Conservation (phyloP, 2,329 filamentous ascomycete species). For the Byssoonygena ceratinophila region DNA sequence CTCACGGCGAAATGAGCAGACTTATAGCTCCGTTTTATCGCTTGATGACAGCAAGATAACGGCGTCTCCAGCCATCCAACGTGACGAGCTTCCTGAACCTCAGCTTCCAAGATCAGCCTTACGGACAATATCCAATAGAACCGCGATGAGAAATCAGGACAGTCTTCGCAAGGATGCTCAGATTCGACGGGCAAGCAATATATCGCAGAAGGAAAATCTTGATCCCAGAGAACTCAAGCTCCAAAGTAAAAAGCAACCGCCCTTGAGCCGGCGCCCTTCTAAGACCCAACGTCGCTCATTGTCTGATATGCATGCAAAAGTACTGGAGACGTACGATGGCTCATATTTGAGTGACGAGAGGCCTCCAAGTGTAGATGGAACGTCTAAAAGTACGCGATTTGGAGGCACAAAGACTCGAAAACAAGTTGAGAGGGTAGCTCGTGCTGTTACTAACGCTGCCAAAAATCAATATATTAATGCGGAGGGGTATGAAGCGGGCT, state of each 20-base stretch:
- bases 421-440: slow-evolving; percentile 28
- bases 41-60: slow-evolving; percentile 38
- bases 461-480: slow-evolving; percentile 20
- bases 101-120: slow-evolving; percentile 29
- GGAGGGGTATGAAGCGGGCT: neutral
- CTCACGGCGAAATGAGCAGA: slow-evolving; percentile 36
- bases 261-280: slow-evolving; percentile 20
- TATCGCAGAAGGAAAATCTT: slow-evolving; percentile 34
- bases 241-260: slow-evolving; percentile 17
- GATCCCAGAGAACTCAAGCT: slow-evolving; percentile 30
- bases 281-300: slow-evolving; percentile 40
- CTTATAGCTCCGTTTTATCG: slow-evolving; percentile 41
- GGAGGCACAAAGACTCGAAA: slow-evolving; percentile 34
- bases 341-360: slow-evolving; percentile 43
- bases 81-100: slow-evolving; percentile 29
- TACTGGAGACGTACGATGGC: slow-evolving; percentile 43
- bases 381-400: slow-evolving; percentile 48
- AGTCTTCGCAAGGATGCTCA: slow-evolving; percentile 35
- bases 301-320: slow-evolving; percentile 47
- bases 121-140: slow-evolving; percentile 23
- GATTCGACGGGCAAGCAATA: slow-evolving; percentile 30
- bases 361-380: slow-evolving; percentile 34
- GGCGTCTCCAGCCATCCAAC: slow-evolving; percentile 26
- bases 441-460: slow-evolving; percentile 32
- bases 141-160: slow-evolving; percentile 22